Evolutionary conservation across 257 asterid genomes (phyloP).

Genomic region (Penstemon newberryi): DNA sequence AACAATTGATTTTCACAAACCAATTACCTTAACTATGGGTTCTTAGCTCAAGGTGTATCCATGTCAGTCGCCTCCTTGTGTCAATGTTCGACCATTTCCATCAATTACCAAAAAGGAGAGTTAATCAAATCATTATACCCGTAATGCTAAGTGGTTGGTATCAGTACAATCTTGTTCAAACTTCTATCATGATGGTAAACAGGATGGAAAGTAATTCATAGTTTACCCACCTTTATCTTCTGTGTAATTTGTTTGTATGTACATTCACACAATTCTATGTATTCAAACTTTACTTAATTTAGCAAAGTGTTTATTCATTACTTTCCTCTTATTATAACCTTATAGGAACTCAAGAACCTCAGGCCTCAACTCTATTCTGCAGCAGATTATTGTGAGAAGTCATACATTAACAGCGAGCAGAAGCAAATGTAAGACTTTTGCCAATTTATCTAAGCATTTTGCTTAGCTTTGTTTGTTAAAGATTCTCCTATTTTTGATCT

Average conservation of each 20-base stretch:
- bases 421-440: slow-evolving; percentile 71
- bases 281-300: not conserved
- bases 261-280: not conserved
- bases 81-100: not conserved
- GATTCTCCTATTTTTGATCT: not conserved
- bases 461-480: slow-evolving; percentile 5
- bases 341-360: slow-evolving; percentile 87
- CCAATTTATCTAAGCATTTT: slow-evolving; percentile 9
- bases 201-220: too few relatives aligned
- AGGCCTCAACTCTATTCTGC: slow-evolving; percentile 95
- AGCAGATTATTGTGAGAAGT: slow-evolving; percentile 92
- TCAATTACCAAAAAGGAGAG: too few relatives aligned
- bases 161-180: too few relatives aligned
- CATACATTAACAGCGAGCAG: slow-evolving; percentile 81
- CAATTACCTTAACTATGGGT: not conserved
- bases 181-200: not conserved
- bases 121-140: too few relatives aligned
- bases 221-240: not conserved
- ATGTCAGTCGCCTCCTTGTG: not conserved
- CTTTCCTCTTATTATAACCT: slow-evolving; percentile 23
- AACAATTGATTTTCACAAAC: not conserved
- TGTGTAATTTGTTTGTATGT: slow-evolving; percentile 1
- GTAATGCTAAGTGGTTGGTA: too few relatives aligned
- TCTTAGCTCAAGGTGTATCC: not conserved
- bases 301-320: not conserved